Conservation (phyloP, 768 basidiomycete genomes). For the Pisolithus sp. region DNA sequence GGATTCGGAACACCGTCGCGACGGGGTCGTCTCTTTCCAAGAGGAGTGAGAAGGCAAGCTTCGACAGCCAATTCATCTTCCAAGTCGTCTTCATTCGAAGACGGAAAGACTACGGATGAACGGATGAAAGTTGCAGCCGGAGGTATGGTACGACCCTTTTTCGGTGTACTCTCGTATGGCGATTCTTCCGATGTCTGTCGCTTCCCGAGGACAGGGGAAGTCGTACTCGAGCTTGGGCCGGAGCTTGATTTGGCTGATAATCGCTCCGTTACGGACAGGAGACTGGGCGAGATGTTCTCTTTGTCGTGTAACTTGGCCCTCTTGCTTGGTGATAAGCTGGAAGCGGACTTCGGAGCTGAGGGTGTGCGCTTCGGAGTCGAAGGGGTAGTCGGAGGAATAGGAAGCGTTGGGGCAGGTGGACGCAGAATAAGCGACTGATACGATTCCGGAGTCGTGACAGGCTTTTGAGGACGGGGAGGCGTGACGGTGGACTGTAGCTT, state of each 20-base stretch:
- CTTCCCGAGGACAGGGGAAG: conserved; percentile 35
- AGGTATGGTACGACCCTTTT: conserved; percentile 19
- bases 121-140: conserved; percentile 16
- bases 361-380: conserved; percentile 29
- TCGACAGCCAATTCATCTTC: conserved; percentile 27
- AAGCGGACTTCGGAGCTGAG: conserved; percentile 4
- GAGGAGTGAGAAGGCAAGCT: conserved; percentile 16
- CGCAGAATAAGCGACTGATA: conserved; percentile 26
- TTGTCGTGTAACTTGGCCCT: conserved; percentile 40
- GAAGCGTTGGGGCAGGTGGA: conserved; percentile 20
- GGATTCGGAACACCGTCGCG: neutral
- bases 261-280: conserved; percentile 40
- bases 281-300: conserved; percentile 51
- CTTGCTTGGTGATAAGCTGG: conserved; percentile 31
- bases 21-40: conserved; percentile 5
- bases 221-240: conserved; percentile 8
- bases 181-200: conserved; percentile 36
- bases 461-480: conserved; percentile 34
- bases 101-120: conserved; percentile 27
- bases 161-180: conserved; percentile 17
- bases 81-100: conserved; percentile 18
- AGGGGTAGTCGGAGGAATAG: conserved; percentile 22
- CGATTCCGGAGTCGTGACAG: conserved; percentile 23
- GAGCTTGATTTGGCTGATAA: conserved; percentile 34
- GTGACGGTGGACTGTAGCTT: conserved; percentile 20